Percentiles rank a stretch among this genome's conserved stretches.
Evolutionary conservation across 1,284 basidiomycete species (phyloP).

Genomic region (Amylostereum chailletii): DNA sequence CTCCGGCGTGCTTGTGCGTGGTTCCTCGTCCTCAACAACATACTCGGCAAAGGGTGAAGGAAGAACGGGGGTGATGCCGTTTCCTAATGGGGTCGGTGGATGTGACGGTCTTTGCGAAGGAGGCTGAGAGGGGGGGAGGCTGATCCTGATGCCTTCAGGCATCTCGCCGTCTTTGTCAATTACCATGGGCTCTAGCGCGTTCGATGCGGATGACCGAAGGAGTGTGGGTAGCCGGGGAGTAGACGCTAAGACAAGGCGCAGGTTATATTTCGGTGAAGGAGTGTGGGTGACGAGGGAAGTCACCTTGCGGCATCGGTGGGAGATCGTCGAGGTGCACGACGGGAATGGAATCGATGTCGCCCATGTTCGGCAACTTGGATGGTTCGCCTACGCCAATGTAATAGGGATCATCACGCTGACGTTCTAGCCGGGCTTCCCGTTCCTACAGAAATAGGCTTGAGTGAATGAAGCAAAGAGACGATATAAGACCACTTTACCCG

Average conservation of each 20-base stretch:
- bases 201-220: constrained; percentile 15
- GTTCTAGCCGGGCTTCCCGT: constrained; percentile 65
- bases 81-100: constrained; percentile 14
- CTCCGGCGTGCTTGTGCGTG: constrained; percentile 45
- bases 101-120: constrained; percentile 15
- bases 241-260: constrained; percentile 6
- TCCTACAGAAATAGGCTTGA: constrained; percentile 33
- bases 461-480: not conserved
- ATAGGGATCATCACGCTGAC: constrained; percentile 78
- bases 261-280: constrained; percentile 1
- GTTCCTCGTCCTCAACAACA: constrained; percentile 38
- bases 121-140: constrained; percentile 11
- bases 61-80: constrained; percentile 17
- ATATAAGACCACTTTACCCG: constrained; percentile 31
- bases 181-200: constrained; percentile 32
- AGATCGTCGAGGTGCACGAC: constrained; percentile 73
- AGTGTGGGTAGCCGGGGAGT: constrained; percentile 20
- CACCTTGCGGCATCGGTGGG: constrained; percentile 38
- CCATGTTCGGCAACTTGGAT: constrained; percentile 16
- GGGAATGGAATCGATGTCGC: constrained; percentile 80
- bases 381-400: constrained; percentile 68
- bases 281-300: constrained; percentile 5
- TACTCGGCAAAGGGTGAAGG: constrained; percentile 51
- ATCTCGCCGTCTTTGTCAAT: constrained; percentile 82
- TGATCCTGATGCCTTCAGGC: constrained; percentile 47